phyloP scores from a whole-genome alignment of 1,284 basidiomycete species.

The Trichosporon faecale region DNA sequence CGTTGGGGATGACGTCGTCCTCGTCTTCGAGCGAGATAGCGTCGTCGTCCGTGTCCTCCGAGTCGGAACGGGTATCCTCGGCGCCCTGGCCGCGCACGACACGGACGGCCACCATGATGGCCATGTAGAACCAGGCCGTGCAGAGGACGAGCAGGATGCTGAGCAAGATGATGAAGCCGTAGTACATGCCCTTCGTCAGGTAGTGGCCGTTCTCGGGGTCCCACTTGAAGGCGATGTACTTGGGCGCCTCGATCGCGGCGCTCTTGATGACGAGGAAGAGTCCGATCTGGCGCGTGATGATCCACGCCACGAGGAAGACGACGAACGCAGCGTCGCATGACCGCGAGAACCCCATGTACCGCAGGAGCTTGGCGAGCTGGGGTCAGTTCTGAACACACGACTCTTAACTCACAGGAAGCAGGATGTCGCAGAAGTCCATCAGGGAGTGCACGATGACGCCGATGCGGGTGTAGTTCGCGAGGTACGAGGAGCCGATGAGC shows the following conservation, averaged over 20 bases:
- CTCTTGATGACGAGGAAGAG: conserved; percentile 70
- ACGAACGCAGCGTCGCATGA: conserved; percentile 75
- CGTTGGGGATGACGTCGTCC: conserved; percentile 13
- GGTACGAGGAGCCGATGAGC: conserved; percentile 75
- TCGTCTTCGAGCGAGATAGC: conserved; percentile 16
- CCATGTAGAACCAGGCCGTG: conserved; percentile 80
- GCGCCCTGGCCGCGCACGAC: conserved; percentile 75
- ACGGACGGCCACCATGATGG: conserved; percentile 72
- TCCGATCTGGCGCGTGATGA: conserved; percentile 76
- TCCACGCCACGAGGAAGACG: conserved; percentile 82
- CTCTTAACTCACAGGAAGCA: conserved; percentile 69
- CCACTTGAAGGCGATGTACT: conserved; percentile 60
- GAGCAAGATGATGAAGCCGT: conserved; percentile 61
- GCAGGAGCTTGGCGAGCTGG: conserved; percentile 87
- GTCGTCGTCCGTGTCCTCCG: conserved; percentile 56
- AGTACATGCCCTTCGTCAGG: conserved; percentile 56
- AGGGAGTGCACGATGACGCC: conserved; percentile 83
- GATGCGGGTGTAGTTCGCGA: conserved; percentile 77
- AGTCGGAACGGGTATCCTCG: conserved; percentile 80
- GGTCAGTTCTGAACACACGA: not conserved
- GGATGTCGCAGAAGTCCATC: conserved; percentile 92
- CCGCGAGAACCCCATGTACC: conserved; percentile 69
- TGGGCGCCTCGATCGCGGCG: conserved; percentile 57
- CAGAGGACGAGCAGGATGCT: conserved; percentile 63
- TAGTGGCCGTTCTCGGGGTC: conserved; percentile 61